phyloP scores from a whole-genome alignment of 441 rosid species.

The Mallotus repandus region DNA sequence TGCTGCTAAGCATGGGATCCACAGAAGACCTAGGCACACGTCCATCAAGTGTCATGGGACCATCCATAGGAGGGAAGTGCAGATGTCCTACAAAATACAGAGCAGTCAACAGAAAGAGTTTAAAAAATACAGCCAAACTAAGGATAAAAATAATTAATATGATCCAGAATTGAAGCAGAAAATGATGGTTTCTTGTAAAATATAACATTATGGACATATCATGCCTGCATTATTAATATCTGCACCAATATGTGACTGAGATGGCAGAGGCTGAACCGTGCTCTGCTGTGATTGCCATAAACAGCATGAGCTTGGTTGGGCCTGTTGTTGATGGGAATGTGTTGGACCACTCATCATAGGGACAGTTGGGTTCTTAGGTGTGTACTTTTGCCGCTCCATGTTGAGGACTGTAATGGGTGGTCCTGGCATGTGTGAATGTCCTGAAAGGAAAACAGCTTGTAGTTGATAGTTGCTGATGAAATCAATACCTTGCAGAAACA shows the following conservation, averaged over 20 bases:
- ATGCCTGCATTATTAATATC: slow-evolving; percentile 25
- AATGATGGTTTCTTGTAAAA: neutral
- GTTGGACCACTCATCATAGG: slow-evolving; percentile 6
- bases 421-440: slow-evolving; percentile 4
- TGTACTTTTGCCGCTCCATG: slow-evolving; percentile 14
- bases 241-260: slow-evolving; percentile 22
- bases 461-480: neutral
- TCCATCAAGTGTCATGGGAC: slow-evolving; percentile 17
- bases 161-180: neutral
- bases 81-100: slow-evolving; percentile 14
- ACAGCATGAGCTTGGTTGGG: slow-evolving; percentile 20
- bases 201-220: neutral
- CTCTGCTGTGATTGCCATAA: slow-evolving; percentile 27
- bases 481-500: neutral
- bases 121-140: neutral
- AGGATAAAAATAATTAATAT: neutral
- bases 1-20: slow-evolving; percentile 20
- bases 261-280: slow-evolving; percentile 28
- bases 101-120: neutral
- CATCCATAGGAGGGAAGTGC: slow-evolving; percentile 18
- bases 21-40: slow-evolving; percentile 21
- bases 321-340: slow-evolving; percentile 17
- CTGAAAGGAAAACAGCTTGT: slow-evolving; percentile 17
- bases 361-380: neutral
- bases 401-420: neutral